Conservation (phyloP, 441 rosid genomes). For the Erodium texanum region DNA sequence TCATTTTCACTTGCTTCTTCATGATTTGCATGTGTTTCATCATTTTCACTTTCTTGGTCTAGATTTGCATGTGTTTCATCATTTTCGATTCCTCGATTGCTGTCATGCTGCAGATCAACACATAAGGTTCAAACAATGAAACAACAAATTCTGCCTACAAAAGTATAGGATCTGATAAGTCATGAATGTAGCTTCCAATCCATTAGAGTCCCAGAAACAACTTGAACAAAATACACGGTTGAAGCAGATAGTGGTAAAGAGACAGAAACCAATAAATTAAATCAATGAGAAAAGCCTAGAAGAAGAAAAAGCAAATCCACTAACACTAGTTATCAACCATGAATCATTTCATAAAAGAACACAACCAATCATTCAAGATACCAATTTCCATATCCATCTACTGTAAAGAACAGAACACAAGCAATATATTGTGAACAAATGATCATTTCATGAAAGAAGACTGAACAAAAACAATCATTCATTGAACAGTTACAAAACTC, state of each 20-base stretch:
- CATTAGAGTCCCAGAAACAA: not conserved
- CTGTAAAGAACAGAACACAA: no score
- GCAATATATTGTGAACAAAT: no score
- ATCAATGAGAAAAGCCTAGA: not conserved
- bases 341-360: no score
- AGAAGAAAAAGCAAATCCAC: not conserved
- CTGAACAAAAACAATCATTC: no score
- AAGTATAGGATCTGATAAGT: not conserved
- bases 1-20: not conserved
- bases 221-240: not conserved
- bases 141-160: not conserved
- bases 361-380: no score
- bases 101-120: not conserved
- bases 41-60: not conserved
- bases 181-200: not conserved
- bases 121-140: not conserved
- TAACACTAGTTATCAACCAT: not conserved
- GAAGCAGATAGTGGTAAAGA: not conserved
- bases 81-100: not conserved
- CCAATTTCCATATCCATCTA: no score
- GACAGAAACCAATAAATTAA: not conserved
- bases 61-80: not conserved
- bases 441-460: no score
- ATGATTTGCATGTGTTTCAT: not conserved
- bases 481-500: no score